Percentiles rank a stretch among this genome's conserved stretches.
phyloP scores from a whole-genome alignment of 768 basidiomycete genomes.

The Rhizopogon vesiculosus region DNA sequence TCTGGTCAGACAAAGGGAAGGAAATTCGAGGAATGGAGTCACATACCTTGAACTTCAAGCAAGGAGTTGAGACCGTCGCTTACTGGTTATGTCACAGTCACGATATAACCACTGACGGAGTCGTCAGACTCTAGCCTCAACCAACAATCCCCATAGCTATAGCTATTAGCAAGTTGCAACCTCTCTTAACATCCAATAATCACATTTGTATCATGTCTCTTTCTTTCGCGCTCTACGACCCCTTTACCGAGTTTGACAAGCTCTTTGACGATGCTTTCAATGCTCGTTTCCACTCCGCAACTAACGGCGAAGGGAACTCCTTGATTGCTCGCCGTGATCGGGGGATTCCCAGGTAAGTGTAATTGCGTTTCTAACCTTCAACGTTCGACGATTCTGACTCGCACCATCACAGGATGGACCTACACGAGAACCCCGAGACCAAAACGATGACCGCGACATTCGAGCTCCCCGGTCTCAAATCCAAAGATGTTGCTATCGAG shows the following conservation, averaged over 20 bases:
- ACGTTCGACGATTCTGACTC: not conserved
- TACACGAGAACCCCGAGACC: slow-evolving; percentile 43
- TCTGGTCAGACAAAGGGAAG: too few relatives aligned
- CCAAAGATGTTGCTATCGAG: slow-evolving; percentile 49
- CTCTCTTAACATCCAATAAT: not conserved
- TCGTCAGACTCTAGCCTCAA: not conserved
- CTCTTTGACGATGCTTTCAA: slow-evolving; percentile 34
- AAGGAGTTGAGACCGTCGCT: too few relatives aligned
- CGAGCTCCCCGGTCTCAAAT: slow-evolving; percentile 53
- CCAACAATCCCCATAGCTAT: not conserved
- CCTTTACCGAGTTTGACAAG: slow-evolving; percentile 37
- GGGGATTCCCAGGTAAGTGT: slow-evolving; percentile 25
- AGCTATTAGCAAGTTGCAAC: too few relatives aligned
- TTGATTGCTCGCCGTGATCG: not conserved
- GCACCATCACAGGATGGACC: slow-evolving; percentile 39
- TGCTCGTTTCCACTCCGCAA: slow-evolving; percentile 16
- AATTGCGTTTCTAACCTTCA: not conserved
- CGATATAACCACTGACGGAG: not conserved
- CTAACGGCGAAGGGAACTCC: slow-evolving; percentile 9
- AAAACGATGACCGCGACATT: slow-evolving; percentile 51
- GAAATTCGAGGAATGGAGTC: too few relatives aligned
- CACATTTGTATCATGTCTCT: slow-evolving; percentile 16
- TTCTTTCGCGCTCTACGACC: slow-evolving; percentile 28
- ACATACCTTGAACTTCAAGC: too few relatives aligned
- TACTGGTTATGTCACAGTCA: too few relatives aligned